Conservation (phyloP, 805 yeast species). For the Candida ulmi region DNA sequence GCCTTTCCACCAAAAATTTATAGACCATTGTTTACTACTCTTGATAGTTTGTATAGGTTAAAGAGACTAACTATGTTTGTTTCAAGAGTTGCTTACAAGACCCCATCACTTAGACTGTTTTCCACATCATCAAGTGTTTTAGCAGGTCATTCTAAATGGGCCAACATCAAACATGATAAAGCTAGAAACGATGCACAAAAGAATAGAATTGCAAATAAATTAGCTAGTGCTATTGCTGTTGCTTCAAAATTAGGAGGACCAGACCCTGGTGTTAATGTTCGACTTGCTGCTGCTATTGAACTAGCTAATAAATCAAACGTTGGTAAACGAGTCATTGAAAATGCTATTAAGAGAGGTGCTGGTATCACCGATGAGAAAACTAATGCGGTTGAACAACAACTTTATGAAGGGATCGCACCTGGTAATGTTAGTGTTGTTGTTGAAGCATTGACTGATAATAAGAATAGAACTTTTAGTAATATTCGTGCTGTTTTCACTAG, state of each 20-base stretch:
- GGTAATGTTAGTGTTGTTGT: slow-evolving; percentile 84
- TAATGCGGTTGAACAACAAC: slow-evolving; percentile 44
- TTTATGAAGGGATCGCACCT: slow-evolving; percentile 89
- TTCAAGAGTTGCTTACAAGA: no score
- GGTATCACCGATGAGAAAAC: slow-evolving; percentile 51
- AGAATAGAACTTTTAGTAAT: slow-evolving; percentile 69
- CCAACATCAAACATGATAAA: slow-evolving; percentile 88
- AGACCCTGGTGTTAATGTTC: slow-evolving; percentile 55
- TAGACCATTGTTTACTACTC: no score
- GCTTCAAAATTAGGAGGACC: slow-evolving; percentile 69
- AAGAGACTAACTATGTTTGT: no score
- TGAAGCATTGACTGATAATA: slow-evolving; percentile 86
- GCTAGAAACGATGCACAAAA: slow-evolving; percentile 85
- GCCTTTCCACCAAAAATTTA: no score
- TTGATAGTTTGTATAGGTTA: no score
- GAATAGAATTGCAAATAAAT: slow-evolving; percentile 61
- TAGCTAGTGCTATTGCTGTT: slow-evolving; percentile 68
- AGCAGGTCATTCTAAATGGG: slow-evolving; percentile 92
- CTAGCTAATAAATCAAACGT: slow-evolving; percentile 72
- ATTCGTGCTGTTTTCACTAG: slow-evolving; percentile 74
- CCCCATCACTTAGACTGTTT: neutral
- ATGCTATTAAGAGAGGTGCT: slow-evolving; percentile 79
- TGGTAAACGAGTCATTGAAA: slow-evolving; percentile 79
- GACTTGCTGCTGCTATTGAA: slow-evolving; percentile 68
- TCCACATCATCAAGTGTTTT: neutral